Conservation (phyloP, 225 moss, liverwort and hornwort genomes). For the Asterella californica region DNA sequence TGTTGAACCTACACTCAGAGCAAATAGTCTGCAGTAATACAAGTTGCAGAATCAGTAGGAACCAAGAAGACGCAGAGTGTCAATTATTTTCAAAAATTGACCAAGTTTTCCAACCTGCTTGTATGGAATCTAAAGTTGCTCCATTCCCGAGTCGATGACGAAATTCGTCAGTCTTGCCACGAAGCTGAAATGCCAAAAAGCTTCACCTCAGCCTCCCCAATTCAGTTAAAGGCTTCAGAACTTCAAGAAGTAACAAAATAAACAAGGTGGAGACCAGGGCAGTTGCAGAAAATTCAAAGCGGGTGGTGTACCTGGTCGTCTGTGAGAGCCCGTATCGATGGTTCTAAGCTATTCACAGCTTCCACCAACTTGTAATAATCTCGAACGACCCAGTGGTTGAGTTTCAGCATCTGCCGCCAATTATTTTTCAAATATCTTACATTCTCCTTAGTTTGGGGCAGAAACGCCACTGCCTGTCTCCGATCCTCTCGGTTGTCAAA, state of each 20-base stretch:
- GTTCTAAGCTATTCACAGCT: conserved; percentile 69
- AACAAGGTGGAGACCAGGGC: neutral
- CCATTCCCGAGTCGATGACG: conserved; percentile 66
- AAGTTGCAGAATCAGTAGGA: neutral
- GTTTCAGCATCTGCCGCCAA: conserved; percentile 58
- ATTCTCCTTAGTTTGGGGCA: conserved; percentile 31
- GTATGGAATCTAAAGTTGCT: conserved; percentile 76
- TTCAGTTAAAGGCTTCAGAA: neutral
- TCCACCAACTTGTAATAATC: conserved; percentile 77
- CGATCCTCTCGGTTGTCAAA: neutral
- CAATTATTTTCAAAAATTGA: neutral
- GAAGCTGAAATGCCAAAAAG: conserved; percentile 42
- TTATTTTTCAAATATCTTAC: conserved; percentile 46
- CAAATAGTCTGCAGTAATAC: neutral
- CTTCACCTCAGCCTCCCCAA: neutral
- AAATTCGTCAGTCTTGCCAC: conserved; percentile 75
- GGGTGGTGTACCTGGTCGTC: conserved; percentile 40
- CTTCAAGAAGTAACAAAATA: neutral
- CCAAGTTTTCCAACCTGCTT: conserved; percentile 46
- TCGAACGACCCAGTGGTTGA: conserved; percentile 87
- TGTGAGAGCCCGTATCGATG: conserved; percentile 45
- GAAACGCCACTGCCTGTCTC: neutral
- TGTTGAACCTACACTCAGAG: neutral
- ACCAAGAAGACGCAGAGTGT: neutral
- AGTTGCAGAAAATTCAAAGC: neutral